phyloP scores from a whole-genome alignment of 257 asterid genomes.

The Lithospermum erythrorhizon region DNA sequence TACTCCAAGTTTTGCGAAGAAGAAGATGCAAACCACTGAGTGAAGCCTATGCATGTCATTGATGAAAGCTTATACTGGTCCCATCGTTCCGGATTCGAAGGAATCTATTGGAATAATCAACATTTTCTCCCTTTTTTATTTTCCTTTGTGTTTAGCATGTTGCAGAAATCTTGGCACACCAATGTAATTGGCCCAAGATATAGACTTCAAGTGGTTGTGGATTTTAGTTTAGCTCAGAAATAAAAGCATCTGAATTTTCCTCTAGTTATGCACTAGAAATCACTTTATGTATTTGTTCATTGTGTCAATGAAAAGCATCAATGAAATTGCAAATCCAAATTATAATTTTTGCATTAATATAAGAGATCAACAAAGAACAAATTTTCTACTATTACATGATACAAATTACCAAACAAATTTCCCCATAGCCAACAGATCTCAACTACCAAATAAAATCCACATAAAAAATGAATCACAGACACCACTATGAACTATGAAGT shows the following conservation, averaged over 20 bases:
- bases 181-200: too few species aligned
- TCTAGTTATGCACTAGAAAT: too few species aligned
- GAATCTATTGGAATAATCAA: neutral
- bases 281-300: too few species aligned
- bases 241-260: neutral
- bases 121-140: too few species aligned
- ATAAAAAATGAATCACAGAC: neutral
- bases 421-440: neutral
- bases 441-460: neutral
- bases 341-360: neutral
- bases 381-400: neutral
- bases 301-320: too few species aligned
- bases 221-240: neutral
- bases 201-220: neutral
- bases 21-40: constrained; percentile 72
- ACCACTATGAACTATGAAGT: neutral
- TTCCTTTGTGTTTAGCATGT: too few species aligned
- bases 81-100: neutral
- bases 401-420: too few species aligned
- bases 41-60: neutral
- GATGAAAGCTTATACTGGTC: neutral
- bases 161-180: neutral
- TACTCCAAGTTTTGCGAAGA: constrained; percentile 80
- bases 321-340: too few species aligned
- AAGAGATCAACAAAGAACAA: neutral